Evolutionary conservation across 805 yeast species (phyloP).

Genomic region (Suhomyces vadensis): DNA sequence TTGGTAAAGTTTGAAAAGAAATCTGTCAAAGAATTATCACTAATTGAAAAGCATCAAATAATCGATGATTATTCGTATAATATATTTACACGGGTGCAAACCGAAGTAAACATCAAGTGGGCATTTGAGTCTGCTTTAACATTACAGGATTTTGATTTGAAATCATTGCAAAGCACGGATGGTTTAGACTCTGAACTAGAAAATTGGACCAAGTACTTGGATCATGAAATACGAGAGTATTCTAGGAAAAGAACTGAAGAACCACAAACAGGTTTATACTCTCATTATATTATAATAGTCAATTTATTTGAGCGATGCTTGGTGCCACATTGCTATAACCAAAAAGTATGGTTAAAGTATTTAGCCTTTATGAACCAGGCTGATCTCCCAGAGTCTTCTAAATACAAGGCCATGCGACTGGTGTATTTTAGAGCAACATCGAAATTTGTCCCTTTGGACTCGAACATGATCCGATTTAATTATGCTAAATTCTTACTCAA

Average conservation of each 20-base stretch:
- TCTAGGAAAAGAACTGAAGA: neutral
- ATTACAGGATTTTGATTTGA: conserved; percentile 44
- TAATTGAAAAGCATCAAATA: conserved; percentile 40
- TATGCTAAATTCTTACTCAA: conserved; percentile 26
- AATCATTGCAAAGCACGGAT: neutral
- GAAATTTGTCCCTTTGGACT: conserved; percentile 35
- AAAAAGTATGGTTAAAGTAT: conserved; percentile 70
- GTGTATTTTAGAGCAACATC: conserved; percentile 55
- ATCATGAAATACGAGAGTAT: conserved; percentile 44
- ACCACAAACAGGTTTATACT: neutral
- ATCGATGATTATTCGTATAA: conserved; percentile 46
- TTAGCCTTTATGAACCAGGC: conserved; percentile 48
- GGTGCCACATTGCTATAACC: conserved; percentile 62
- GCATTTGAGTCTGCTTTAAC: conserved; percentile 64
- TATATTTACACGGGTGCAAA: conserved; percentile 49
- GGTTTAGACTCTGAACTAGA: conserved; percentile 43
- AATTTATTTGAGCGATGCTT: conserved; percentile 72
- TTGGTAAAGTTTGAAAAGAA: conserved; percentile 24
- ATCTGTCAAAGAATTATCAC: conserved; percentile 27
- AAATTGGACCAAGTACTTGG: conserved; percentile 65
- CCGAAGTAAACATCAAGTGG: conserved; percentile 63
- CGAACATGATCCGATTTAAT: conserved; percentile 23
- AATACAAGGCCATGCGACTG: conserved; percentile 33
- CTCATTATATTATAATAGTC: conserved; percentile 13
- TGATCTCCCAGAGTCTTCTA: conserved; percentile 19